Percentiles rank a stretch among this genome's conserved stretches.
phyloP scores from a whole-genome alignment of 2,329 filamentous ascomycete species.

The Ceratocystis diversiconidia region DNA sequence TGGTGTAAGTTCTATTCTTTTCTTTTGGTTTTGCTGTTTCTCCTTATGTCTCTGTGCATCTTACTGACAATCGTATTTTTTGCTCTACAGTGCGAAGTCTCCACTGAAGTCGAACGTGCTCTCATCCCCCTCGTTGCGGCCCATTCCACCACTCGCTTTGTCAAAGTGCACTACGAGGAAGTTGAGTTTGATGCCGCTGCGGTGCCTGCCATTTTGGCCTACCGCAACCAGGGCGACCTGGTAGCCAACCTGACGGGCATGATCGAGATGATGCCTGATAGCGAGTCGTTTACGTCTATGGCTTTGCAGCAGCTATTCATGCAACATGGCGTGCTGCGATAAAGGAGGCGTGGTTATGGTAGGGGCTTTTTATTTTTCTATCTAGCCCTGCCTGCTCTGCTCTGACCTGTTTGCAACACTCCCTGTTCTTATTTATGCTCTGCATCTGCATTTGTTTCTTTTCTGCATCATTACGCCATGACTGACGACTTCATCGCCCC shows the following conservation, averaged over 20 bases:
- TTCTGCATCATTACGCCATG: neutral
- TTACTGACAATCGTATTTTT: constrained; percentile 19
- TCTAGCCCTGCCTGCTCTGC: neutral
- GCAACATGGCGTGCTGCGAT: constrained; percentile 35
- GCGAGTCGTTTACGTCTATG: constrained; percentile 42
- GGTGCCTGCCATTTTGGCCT: constrained; percentile 78
- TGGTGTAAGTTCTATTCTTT: constrained; percentile 43
- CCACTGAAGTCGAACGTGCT: constrained; percentile 62
- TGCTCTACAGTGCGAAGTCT: constrained; percentile 55
- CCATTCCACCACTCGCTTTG: constrained; percentile 63
- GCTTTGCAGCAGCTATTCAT: constrained; percentile 39
- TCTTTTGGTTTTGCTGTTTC: neutral
- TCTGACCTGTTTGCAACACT: neutral
- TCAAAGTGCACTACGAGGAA: constrained; percentile 81
- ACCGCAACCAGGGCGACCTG: constrained; percentile 73
- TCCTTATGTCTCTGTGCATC: neutral
- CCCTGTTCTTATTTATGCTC: neutral
- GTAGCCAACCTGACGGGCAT: constrained; percentile 82
- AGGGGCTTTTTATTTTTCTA: neutral
- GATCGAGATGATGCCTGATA: constrained; percentile 67
- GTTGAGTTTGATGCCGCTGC: constrained; percentile 87
- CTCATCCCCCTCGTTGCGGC: constrained; percentile 59
- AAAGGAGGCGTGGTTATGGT: neutral
- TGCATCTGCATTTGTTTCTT: neutral
- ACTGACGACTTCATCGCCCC: neutral